Evolutionary conservation across 2,329 filamentous ascomycete species (phyloP), one percentile per base, ranked within the genome.

Genomic region (Calonectria ilicicola): DNA sequence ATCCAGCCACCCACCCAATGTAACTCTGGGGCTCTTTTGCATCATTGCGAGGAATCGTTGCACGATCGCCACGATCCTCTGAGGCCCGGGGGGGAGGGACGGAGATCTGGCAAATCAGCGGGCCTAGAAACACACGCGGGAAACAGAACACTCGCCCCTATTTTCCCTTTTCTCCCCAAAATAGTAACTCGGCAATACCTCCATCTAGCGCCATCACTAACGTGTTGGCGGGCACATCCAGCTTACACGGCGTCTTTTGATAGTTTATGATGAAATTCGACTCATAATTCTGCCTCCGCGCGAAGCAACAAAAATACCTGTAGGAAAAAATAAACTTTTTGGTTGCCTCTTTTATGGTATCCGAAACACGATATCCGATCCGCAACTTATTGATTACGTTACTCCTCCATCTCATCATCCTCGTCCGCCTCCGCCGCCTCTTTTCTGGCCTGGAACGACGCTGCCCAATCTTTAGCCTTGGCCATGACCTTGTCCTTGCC

Each of bases 401-500:
- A 79, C 77, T 84, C 82, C 72, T 83, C 82, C 76, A 83, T 82
- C 69, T 83, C 83, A 40, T 84, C 84, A 46, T 82, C 82, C 71
- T 78, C 75, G 17, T 70, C 72, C 10, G 80, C 80, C 3, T 80
- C 83, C 1, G 82, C 71, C 21, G 75, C 83, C 75, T 83, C 84
- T 80, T 87, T 86, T 75, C 78, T 85, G 65, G 86, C 85, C 83
- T 87, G 87, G 76, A 84, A 86, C 60, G 84, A 80, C 64, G 88
- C 91, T 38, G 93, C 92, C 88, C 93, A 96, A 77, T 93, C 92
- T 80, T 89, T 90, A 47, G 94, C 94, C 83, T 92, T 89, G 29
- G 89, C 92, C 85, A 92, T 92, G 44, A 95, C 93, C 79, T 89
- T 90, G 78, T 94, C 93, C 76, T 91, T 89, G 76, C 89, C 90